Conservation (phyloP, 2,329 filamentous ascomycete species). For the Arachnomyces sp. region DNA sequence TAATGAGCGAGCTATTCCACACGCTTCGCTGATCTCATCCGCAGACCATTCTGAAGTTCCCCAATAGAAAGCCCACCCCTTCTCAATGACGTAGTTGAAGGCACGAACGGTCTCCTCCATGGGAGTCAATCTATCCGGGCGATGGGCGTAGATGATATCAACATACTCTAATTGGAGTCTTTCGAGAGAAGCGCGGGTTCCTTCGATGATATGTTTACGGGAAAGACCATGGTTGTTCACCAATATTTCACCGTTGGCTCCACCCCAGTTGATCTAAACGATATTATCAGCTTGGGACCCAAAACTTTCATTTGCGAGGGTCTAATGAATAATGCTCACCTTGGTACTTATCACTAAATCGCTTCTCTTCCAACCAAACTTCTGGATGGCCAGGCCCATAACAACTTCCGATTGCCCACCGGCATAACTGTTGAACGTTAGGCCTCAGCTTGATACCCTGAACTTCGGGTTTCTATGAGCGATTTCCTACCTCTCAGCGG, state of each 20-base stretch:
- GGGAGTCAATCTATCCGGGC: conserved; percentile 57
- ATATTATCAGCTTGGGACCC: background rate
- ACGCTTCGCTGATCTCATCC: conserved; percentile 56
- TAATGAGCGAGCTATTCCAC: conserved; percentile 52
- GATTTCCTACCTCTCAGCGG: conserved; percentile 42
- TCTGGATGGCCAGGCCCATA: conserved; percentile 50
- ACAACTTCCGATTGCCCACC: conserved; percentile 46
- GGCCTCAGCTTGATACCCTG: conserved; percentile 6
- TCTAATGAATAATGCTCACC: conserved; percentile 17
- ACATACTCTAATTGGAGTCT: conserved; percentile 60
- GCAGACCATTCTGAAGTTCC: conserved; percentile 61
- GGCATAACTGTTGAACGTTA: conserved; percentile 28
- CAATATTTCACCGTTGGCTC: conserved; percentile 50
- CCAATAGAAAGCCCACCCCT: conserved; percentile 63
- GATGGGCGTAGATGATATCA: conserved; percentile 61
- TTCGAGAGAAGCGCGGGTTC: conserved; percentile 51
- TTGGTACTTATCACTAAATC: conserved; percentile 52
- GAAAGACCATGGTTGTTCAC: conserved; percentile 61
- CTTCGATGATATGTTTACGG: conserved; percentile 62
- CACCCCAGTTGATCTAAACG: conserved; percentile 53
- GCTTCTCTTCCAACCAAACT: conserved; percentile 49
- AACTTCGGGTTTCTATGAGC: conserved; percentile 27
- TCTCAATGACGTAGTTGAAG: conserved; percentile 62
- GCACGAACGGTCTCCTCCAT: conserved; percentile 63
- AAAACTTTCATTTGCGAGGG: background rate